phyloP scores from a whole-genome alignment of 805 yeast genomes.

The Sugiyamaella smithiae region DNA sequence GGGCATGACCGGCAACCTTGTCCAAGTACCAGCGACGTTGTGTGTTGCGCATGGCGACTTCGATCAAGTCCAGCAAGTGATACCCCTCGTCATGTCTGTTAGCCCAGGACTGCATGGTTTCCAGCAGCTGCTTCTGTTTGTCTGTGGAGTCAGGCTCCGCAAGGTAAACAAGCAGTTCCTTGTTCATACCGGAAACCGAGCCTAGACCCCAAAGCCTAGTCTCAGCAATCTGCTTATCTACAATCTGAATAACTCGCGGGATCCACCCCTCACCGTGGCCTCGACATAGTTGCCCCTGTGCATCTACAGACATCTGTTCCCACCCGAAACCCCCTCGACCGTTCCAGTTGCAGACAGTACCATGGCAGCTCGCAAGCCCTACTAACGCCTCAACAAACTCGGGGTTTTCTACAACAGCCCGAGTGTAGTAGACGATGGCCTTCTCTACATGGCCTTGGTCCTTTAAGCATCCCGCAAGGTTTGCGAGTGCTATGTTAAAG shows the following conservation, averaged over 20 bases:
- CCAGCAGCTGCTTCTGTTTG: neutral
- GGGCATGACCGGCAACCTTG: neutral
- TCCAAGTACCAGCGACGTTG: constrained; percentile 31
- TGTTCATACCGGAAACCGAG: constrained; percentile 14
- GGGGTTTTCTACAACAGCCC: constrained; percentile 32
- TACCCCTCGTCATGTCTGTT: constrained; percentile 27
- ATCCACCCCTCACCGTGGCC: constrained; percentile 30
- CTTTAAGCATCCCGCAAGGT: constrained; percentile 33
- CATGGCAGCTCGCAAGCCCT: constrained; percentile 33
- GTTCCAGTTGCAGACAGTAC: constrained; percentile 32
- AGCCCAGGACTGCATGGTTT: neutral
- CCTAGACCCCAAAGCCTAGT: constrained; percentile 31
- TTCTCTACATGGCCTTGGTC: constrained; percentile 32
- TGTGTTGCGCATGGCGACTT: constrained; percentile 22
- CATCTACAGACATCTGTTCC: constrained; percentile 30
- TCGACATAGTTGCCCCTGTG: constrained; percentile 23
- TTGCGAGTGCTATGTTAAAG: constrained; percentile 34
- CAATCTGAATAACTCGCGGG: constrained; percentile 22
- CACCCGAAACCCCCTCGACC: constrained; percentile 31
- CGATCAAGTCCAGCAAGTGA: constrained; percentile 27
- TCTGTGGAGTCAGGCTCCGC: neutral
- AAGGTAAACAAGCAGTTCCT: constrained; percentile 1
- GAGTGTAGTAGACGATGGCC: constrained; percentile 31
- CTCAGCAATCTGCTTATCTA: constrained; percentile 27
- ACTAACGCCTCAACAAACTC: constrained; percentile 33